Conservation (phyloP, 2,329 filamentous ascomycete species). For the Simplicillium aogashimaense region DNA sequence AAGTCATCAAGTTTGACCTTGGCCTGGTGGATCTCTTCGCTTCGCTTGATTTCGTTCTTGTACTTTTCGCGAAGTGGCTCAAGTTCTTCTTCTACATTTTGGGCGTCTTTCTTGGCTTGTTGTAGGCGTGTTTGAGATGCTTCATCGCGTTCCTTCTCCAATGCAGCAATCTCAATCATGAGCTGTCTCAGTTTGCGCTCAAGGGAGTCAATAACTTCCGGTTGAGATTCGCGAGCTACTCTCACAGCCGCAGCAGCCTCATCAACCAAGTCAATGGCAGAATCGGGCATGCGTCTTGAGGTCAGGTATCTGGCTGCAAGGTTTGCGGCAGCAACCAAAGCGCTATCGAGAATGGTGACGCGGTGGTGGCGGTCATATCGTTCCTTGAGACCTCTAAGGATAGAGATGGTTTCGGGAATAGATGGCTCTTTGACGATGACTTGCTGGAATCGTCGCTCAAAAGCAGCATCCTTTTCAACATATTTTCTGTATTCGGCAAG, state of each 20-base stretch:
- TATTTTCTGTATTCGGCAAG: slow-evolving; percentile 96
- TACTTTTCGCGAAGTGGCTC: slow-evolving; percentile 91
- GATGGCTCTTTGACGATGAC: slow-evolving; percentile 92
- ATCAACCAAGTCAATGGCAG: slow-evolving; percentile 91
- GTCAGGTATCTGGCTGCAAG: slow-evolving; percentile 92
- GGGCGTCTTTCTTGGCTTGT: slow-evolving; percentile 79
- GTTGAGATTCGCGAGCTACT: slow-evolving; percentile 91
- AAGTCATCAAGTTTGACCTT: slow-evolving; percentile 92
- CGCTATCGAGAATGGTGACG: slow-evolving; percentile 90
- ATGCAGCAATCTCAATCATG: slow-evolving; percentile 93
- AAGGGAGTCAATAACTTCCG: slow-evolving; percentile 88
- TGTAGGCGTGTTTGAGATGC: slow-evolving; percentile 76
- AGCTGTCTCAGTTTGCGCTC: slow-evolving; percentile 85
- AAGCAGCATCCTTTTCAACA: slow-evolving; percentile 96
- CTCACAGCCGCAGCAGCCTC: slow-evolving; percentile 95
- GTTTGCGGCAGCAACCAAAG: slow-evolving; percentile 83
- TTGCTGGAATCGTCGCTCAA: slow-evolving; percentile 97
- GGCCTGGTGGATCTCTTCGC: slow-evolving; percentile 84
- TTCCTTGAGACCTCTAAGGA: slow-evolving; percentile 95
- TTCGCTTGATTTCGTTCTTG: slow-evolving; percentile 81
- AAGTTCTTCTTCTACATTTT: slow-evolving; percentile 89
- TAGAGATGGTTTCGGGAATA: slow-evolving; percentile 85
- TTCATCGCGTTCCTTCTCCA: slow-evolving; percentile 90
- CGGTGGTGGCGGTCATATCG: slow-evolving; percentile 97
- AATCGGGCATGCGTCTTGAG: slow-evolving; percentile 82